phyloP scores from a whole-genome alignment of 1,284 basidiomycete genomes.

The Anthracocystis walkeri region DNA sequence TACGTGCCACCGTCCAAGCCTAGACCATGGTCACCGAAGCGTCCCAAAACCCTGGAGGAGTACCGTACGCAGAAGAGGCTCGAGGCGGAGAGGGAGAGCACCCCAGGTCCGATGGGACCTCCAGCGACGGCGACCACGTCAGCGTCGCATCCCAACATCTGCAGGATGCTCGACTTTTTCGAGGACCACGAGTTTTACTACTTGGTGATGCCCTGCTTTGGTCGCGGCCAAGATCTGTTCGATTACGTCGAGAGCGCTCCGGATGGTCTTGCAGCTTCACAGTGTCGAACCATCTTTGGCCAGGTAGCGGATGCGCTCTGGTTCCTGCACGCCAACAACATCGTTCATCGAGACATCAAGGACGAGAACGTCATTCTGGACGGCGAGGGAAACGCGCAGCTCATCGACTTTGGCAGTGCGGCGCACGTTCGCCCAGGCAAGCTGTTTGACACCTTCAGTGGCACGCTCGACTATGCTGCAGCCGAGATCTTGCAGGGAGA shows the following conservation, averaged over 20 bases:
- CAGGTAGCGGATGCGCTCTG: slow-evolving; percentile 92
- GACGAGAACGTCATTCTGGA: slow-evolving; percentile 89
- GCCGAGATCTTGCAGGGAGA: slow-evolving; percentile 96
- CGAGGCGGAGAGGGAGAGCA: slow-evolving; percentile 23
- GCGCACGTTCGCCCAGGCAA: slow-evolving; percentile 82
- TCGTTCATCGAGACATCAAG: slow-evolving; percentile 97
- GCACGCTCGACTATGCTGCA: slow-evolving; percentile 86
- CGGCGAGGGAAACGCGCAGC: slow-evolving; percentile 75
- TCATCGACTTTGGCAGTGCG: slow-evolving; percentile 89
- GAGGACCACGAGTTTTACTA: slow-evolving; percentile 98
- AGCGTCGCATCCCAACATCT: slow-evolving; percentile 83
- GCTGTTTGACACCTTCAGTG: slow-evolving; percentile 95
- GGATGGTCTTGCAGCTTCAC: slow-evolving; percentile 81
- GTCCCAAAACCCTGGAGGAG: slow-evolving; percentile 42
- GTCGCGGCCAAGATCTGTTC: slow-evolving; percentile 81
- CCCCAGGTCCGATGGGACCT: not conserved
- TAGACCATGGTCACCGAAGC: slow-evolving; percentile 51
- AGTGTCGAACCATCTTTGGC: slow-evolving; percentile 86
- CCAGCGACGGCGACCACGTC: slow-evolving; percentile 5
- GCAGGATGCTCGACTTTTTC: slow-evolving; percentile 94
- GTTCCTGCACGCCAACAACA: slow-evolving; percentile 91
- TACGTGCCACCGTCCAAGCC: slow-evolving; percentile 47
- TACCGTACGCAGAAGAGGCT: slow-evolving; percentile 32
- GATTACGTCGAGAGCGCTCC: slow-evolving; percentile 93
- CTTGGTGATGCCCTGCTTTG: slow-evolving; percentile 75